Evolutionary conservation across 768 basidiomycete genomes (phyloP).

Genomic region (Amanita muscaria): DNA sequence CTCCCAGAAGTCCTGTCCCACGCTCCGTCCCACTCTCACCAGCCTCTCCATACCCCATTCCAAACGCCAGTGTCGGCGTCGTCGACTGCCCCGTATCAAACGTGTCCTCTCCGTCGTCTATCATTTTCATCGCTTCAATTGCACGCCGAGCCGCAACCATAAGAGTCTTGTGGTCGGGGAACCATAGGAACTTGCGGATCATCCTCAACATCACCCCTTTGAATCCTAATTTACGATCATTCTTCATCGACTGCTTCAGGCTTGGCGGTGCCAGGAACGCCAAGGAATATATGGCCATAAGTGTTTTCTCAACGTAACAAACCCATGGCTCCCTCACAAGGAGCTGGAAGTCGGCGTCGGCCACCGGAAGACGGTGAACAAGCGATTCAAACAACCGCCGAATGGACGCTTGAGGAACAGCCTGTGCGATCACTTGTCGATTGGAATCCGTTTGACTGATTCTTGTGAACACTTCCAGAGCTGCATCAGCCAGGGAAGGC

Average conservation of each 20-base stretch:
- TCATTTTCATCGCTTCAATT: slow-evolving; percentile 67
- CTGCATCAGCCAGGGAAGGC: slow-evolving; percentile 56
- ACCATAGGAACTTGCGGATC: slow-evolving; percentile 53
- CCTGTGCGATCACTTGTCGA: slow-evolving; percentile 58
- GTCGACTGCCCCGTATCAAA: slow-evolving; percentile 60
- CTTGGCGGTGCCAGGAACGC: slow-evolving; percentile 74
- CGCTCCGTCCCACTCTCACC: slow-evolving; percentile 57
- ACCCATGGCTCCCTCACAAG: slow-evolving; percentile 60
- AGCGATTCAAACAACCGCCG: slow-evolving; percentile 60
- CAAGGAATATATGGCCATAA: slow-evolving; percentile 80
- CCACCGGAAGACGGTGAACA: slow-evolving; percentile 76
- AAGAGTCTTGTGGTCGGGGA: slow-evolving; percentile 45
- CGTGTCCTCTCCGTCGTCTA: slow-evolving; percentile 68
- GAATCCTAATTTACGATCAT: slow-evolving; percentile 58
- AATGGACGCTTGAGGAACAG: slow-evolving; percentile 49
- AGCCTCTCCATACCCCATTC: slow-evolving; percentile 78
- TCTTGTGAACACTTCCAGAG: slow-evolving; percentile 81
- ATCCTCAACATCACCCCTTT: slow-evolving; percentile 63
- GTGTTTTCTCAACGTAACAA: slow-evolving; percentile 67
- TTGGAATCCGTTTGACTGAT: slow-evolving; percentile 72
- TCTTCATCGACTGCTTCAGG: slow-evolving; percentile 63
- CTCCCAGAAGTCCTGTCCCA: slow-evolving; percentile 69
- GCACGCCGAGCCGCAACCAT: slow-evolving; percentile 52
- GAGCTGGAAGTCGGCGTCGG: slow-evolving; percentile 65
- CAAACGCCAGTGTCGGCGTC: slow-evolving; percentile 61